Percentiles rank a stretch among this genome's conserved stretches.
phyloP scores from a whole-genome alignment of 176 grass and related monocot species.

The Oryza rufipogon region DNA sequence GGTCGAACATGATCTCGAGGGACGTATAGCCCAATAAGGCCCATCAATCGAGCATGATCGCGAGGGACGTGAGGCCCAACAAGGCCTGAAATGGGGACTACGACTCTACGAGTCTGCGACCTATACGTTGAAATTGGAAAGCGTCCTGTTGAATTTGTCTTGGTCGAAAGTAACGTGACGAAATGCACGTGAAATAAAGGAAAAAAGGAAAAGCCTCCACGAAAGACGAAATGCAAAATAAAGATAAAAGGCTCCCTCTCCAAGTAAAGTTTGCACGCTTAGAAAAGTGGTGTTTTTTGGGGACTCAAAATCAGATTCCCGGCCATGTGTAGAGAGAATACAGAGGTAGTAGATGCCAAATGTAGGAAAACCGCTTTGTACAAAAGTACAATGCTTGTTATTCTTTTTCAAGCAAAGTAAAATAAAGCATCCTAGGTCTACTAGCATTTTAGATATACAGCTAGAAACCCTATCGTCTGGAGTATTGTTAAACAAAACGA shows the following conservation, averaged over 20 bases:
- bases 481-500: neutral
- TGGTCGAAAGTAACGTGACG: neutral
- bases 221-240: conserved; percentile 51
- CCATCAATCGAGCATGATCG: neutral
- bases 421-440: conserved; percentile 35
- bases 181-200: conserved; percentile 41
- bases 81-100: neutral
- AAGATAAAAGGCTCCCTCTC: neutral
- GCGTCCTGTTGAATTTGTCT: neutral
- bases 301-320: conserved; percentile 52
- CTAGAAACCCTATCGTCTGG: neutral
- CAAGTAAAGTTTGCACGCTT: conserved; percentile 36
- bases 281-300: conserved; percentile 34
- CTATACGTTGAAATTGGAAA: neutral
- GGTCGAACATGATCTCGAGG: too few species aligned
- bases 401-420: conserved; percentile 35
- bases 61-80: neutral
- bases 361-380: conserved; percentile 39
- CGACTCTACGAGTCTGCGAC: too few species aligned
- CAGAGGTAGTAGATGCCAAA: conserved; percentile 37
- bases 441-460: conserved; percentile 26
- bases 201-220: conserved; percentile 23
- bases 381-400: conserved; percentile 29
- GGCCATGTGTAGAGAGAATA: conserved; percentile 40
- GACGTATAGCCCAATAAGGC: too few species aligned